Conservation (phyloP, 345 rosid species). For the Citrus hindsii region DNA sequence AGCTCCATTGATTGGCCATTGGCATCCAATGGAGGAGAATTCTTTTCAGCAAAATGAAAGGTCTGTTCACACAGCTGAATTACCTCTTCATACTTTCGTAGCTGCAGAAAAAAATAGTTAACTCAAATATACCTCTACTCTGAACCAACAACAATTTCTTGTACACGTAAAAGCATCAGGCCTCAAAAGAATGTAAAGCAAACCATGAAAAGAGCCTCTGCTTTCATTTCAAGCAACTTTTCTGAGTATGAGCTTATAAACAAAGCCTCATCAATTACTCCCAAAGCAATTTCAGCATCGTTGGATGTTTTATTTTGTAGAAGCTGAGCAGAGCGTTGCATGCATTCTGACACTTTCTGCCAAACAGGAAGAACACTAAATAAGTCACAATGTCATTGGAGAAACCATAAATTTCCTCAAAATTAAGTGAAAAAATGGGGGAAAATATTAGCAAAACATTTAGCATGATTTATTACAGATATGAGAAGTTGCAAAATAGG, state of each 20-base stretch:
- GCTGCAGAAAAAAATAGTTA: slow-evolving; percentile 50
- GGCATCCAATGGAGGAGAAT: slow-evolving; percentile 35
- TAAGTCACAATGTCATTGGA: slow-evolving; percentile 9
- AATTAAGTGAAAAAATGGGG: neutral
- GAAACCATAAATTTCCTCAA: neutral
- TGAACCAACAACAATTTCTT: neutral
- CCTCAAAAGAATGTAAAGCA: slow-evolving; percentile 13
- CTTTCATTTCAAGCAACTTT: slow-evolving; percentile 79
- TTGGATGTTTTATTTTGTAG: slow-evolving; percentile 45
- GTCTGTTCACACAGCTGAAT: slow-evolving; percentile 83
- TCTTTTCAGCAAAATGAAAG: slow-evolving; percentile 65
- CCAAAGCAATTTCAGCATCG: slow-evolving; percentile 58
- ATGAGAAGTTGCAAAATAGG: neutral
- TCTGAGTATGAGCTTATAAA: slow-evolving; percentile 64
- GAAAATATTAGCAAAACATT: neutral
- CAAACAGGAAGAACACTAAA: slow-evolving; percentile 22
- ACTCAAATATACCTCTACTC: neutral
- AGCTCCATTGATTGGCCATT: slow-evolving; percentile 23
- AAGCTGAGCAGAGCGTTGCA: slow-evolving; percentile 47
- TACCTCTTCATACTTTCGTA: slow-evolving; percentile 77
- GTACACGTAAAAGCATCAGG: neutral
- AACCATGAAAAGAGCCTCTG: slow-evolving; percentile 76
- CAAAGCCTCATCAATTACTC: slow-evolving; percentile 64
- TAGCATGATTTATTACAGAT: neutral
- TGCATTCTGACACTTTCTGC: slow-evolving; percentile 79